phyloP scores from a whole-genome alignment of 768 basidiomycete species.

The Boletus patriciae region DNA sequence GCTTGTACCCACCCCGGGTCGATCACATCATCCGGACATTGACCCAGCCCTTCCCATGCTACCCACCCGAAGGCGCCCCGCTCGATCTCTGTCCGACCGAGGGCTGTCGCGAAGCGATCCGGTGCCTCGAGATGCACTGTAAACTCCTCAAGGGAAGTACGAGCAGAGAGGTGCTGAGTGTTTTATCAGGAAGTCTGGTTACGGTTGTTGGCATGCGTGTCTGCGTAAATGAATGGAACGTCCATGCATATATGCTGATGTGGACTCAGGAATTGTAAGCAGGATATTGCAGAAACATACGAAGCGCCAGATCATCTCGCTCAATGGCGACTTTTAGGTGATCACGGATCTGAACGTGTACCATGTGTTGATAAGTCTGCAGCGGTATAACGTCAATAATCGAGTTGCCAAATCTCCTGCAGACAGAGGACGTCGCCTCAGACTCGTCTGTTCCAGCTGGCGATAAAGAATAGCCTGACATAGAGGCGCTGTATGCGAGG shows the following conservation, averaged over 20 bases:
- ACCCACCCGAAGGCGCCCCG: constrained; percentile 75
- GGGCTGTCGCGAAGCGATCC: constrained; percentile 88
- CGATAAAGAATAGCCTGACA: too few species aligned
- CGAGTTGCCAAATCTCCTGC: too few species aligned
- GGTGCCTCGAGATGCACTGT: constrained; percentile 88
- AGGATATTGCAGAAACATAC: constrained; percentile 93
- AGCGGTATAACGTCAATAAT: too few species aligned
- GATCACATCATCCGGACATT: constrained; percentile 87
- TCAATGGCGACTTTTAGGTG: constrained; percentile 91
- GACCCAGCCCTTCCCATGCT: constrained; percentile 86
- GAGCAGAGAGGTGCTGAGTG: constrained; percentile 93
- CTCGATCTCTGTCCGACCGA: constrained; percentile 85
- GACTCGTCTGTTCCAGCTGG: too few species aligned
- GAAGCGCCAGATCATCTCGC: constrained; percentile 95
- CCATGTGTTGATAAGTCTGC: too few species aligned
- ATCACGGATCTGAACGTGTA: constrained; percentile 97
- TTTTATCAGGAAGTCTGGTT: constrained; percentile 98
- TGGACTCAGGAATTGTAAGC: not conserved
- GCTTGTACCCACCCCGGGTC: constrained; percentile 53
- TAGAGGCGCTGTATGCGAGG: too few species aligned
- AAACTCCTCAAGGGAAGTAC: constrained; percentile 90
- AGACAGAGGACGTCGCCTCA: too few species aligned
- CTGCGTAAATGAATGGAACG: too few species aligned
- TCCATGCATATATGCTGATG: not conserved
- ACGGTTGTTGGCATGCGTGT: constrained; percentile 72